Base-by-base conservation (phyloP, 1,139 yeast species). In the Magnusiomyces tetraspermus region DNA sequence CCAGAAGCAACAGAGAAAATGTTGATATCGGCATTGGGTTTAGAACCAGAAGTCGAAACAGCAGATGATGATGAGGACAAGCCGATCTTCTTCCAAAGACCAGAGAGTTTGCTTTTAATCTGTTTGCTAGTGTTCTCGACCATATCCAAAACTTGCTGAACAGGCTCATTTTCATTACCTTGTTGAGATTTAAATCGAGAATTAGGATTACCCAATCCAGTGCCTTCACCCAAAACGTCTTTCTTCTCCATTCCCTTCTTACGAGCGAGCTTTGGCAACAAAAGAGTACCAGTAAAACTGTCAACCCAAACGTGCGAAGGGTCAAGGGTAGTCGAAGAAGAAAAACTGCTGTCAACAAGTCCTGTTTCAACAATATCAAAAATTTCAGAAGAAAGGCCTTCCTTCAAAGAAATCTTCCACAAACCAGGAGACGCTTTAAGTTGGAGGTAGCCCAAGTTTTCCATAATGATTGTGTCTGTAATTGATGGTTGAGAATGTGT, bases 1-100 rank as follows among this genome's bases (percentile, higher is more conserved):
- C 95, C 95, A 57, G 89, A 79, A 0, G 96, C 90, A 38, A 88
- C 82, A 0, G 95, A 77, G 66, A 88, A 89, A 40, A 90, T 82
- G 65, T 92, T 87, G 51, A 90, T 78, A 22, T 80, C 85, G 0
- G 90, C 85, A 36, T 74, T 72, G 41, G 63, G 60, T 40, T 61
- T 58, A 37, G 56, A 56, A 3, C 22, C 28, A 13, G 10, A 15
- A 17, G 43, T 41, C 45, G 3, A 51, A 28, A 28, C 33, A 40
- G 33, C 52, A 46, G 23, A 49, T 48, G n/a, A 38, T 37, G 46
- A 19, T 2, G 24, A 41, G 37, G 42, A 47, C 51, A 37, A 43
- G 8, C 31, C 51, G 40, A 40, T 46, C 41, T 40, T 52, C 17
- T 37, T 43, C 49, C 50, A 45, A 23, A 42, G 19, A 4, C 45